Evolutionary conservation across 1,284 basidiomycete genomes (phyloP).

Genomic region (Stygiomarasmius scandens): DNA sequence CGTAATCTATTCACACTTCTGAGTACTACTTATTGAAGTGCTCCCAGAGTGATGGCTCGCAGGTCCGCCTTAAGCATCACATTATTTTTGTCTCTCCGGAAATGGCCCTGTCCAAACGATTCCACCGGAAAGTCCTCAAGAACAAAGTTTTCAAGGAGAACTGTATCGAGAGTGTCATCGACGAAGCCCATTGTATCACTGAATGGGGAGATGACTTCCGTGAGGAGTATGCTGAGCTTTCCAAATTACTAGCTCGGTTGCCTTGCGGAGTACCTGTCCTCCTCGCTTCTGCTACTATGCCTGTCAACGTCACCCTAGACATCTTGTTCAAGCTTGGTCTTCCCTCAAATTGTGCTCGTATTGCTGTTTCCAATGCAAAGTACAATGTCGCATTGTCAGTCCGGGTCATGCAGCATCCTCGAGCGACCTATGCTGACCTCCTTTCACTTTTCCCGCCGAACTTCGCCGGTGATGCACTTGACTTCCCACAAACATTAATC

Average conservation of each 20-base stretch:
- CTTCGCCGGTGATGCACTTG: neutral
- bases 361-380: conserved; percentile 19
- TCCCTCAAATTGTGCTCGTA: conserved; percentile 2
- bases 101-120: conserved; percentile 10
- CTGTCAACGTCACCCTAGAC: conserved; percentile 13
- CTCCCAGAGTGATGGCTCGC: neutral
- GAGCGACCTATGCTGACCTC: conserved; percentile 15
- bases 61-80: conserved; percentile 14
- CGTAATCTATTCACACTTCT: neutral
- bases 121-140: conserved; percentile 19
- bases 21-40: neutral
- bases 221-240: neutral
- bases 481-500: conserved; percentile 19
- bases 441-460: conserved; percentile 8
- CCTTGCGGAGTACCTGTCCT: conserved; percentile 16
- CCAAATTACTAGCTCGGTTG: neutral
- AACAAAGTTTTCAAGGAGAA: conserved; percentile 13
- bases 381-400: conserved; percentile 19
- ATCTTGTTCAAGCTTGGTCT: conserved; percentile 5
- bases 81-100: conserved; percentile 20
- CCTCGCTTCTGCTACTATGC: conserved; percentile 16
- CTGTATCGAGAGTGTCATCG: conserved; percentile 15
- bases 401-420: conserved; percentile 18
- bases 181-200: conserved; percentile 17
- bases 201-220: conserved; percentile 20